Evolutionary conservation across 345 rosid genomes (phyloP), one percentile per base, ranked within the genome.

Genomic region (Corymbia maculata): DNA sequence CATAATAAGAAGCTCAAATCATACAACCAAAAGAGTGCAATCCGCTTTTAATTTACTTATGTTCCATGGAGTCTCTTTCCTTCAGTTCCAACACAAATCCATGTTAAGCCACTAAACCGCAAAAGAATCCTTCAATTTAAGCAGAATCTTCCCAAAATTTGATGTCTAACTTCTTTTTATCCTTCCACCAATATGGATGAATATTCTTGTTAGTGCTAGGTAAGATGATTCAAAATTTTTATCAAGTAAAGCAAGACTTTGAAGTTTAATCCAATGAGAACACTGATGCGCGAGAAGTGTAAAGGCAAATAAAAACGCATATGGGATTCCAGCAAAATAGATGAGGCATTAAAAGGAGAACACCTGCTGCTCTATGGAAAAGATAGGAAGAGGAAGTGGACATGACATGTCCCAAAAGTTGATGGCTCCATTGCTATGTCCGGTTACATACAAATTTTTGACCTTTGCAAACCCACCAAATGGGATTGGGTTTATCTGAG

Each of bases 371-470:
- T 93, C 96, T 75, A 96, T 55, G 44, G 93, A 92, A 86, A 96
- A 88, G 88, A 95, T 57, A 47, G 95, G 99, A 90, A 95, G 86
- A 52, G 90, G 91, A 89, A 95, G 88, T 61, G 97, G 95, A 89
- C 96, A 96, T 28, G 98, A 90, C 88, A 93, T 90, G 91, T 97
- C 98, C 99, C 99, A 97, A 86, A 97, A 94, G 87, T 96, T 89
- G 88, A 95, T 92, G 64, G 94, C 92, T 90, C 99, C 99, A 91
- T 96, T 95, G 86, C 93, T 92, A 86, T 96, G 99, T 53, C 99
- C 99, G 52, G 97, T 94, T 89, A 97, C 92, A 91, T 92, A 95
- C 90, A 97, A 90, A 90, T 97, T 94, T 89, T 93, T 95, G 88
- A 96, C 92, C 93, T 95, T 96, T 86, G 94, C 52, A 90, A 96